Base-by-base conservation (phyloP, 2,329 filamentous ascomycete genomes). In the Colletotrichum euphorbiae region DNA sequence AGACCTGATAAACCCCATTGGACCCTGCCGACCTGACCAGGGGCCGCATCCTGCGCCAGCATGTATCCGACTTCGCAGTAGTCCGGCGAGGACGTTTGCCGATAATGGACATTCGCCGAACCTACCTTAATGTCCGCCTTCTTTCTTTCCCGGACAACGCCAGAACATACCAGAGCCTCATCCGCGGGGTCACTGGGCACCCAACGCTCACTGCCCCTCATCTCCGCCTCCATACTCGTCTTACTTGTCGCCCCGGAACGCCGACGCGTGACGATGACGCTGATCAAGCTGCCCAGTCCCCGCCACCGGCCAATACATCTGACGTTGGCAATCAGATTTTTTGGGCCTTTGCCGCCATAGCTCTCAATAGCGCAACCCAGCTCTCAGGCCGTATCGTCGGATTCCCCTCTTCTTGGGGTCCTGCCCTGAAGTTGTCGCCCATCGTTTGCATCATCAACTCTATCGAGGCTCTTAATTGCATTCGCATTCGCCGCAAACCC, bases 1-100 rank as follows among this genome's bases (percentile, higher is more conserved):
- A 45, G 64, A 48, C 60, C 59, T 46, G 17, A 48, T 48, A 38
- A 50, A 51, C 24, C 43, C 40, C 55, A 54, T 50, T 40, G 66
- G 61, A 45, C 48, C 61, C 56, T 60, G 55, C 66, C 45, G 54
- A 54, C 66, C 8, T 40, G 48, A 40, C 66, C 46, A 55, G 42
- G 61, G 38, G 36, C 17, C n/a, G 33, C 45, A 60, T 60, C 43
- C 57, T 60, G 56, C 56, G 19, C 55, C 42, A 46, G 19, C 40
- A 45, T 58, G 36, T 42, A 45, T n/a, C n/a, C n/a, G n/a, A n/a
- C n/a, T 58, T 46, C 55, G 40, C 36, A 38, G 36, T 6, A 38
- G 36, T 15, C 36, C 36, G 13, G 36, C 36, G 8, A 38, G 36
- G 7, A 19, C 36, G 4, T 38, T 38, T 6, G 36, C 36, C 36